A percentile compares a stretch with the other conserved stretches of the same genome.
Evolutionary conservation across 345 rosid genomes (phyloP).

Genomic region (Euphorbia peplus): DNA sequence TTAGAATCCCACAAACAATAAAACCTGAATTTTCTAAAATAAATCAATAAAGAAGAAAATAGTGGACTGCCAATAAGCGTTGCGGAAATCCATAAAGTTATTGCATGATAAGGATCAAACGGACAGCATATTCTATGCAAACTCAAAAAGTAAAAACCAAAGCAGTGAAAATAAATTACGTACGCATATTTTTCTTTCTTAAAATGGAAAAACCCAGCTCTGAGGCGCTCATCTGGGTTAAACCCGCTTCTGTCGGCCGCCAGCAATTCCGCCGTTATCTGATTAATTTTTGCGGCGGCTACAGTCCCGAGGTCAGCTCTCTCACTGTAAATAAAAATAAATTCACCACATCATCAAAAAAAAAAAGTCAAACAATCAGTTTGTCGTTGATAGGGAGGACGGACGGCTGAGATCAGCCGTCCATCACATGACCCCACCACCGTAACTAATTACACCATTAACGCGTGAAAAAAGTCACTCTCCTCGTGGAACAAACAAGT

Average conservation of each 20-base stretch:
- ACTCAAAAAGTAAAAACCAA: too few relatives aligned
- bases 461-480: neutral
- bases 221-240: conserved; percentile 58
- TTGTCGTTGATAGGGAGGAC: neutral
- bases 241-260: conserved; percentile 37
- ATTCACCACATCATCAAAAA: neutral
- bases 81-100: neutral
- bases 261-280: conserved; percentile 69
- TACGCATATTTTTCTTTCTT: conserved; percentile 77
- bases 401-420: neutral
- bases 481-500: neutral
- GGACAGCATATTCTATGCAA: conserved; percentile 11
- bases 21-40: too few relatives aligned
- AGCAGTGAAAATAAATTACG: conserved; percentile 23
- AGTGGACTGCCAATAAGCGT: neutral
- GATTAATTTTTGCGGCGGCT: conserved; percentile 82
- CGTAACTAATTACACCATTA: neutral
- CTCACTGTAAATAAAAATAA: conserved; percentile 47
- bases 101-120: neutral
- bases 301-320: conserved; percentile 56
- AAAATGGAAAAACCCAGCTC: conserved; percentile 70
- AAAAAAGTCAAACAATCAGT: neutral
- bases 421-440: neutral
- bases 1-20: too few relatives aligned
- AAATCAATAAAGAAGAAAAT: too few relatives aligned